Conservation (phyloP, 2,329 filamentous ascomycete genomes). For the Tolypocladium inflatum region DNA sequence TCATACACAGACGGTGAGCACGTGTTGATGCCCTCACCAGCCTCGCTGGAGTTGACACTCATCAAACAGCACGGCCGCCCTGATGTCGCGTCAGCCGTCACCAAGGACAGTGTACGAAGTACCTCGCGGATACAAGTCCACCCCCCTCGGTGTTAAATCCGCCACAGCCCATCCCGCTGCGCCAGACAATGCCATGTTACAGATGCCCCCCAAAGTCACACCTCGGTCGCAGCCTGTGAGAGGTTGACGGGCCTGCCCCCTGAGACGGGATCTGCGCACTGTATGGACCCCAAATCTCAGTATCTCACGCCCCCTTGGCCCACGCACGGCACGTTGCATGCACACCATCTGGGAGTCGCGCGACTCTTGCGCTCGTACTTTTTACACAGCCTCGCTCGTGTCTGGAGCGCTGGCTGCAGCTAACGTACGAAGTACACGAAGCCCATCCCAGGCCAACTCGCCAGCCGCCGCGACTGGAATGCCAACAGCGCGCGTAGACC, state of each 20-base stretch:
- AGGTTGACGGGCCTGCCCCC: background rate
- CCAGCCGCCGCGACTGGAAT: background rate
- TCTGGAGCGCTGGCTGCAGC: background rate
- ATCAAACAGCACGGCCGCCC: too few species aligned
- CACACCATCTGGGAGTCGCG: background rate
- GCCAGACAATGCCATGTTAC: background rate
- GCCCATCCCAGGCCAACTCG: too few species aligned
- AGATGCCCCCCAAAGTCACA: background rate
- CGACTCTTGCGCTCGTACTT: background rate
- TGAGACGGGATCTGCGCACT: background rate
- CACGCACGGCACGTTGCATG: background rate
- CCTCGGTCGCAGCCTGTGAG: background rate
- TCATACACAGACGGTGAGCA: too few species aligned
- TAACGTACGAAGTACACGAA: background rate
- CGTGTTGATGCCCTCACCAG: too few species aligned
- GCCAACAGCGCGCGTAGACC: background rate
- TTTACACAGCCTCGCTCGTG: background rate
- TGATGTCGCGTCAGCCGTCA: too few species aligned
- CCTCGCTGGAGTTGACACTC: too few species aligned
- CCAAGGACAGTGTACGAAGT: too few species aligned
- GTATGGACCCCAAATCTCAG: background rate
- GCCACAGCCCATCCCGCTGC: background rate
- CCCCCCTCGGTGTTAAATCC: too few species aligned
- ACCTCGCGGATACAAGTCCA: too few species aligned
- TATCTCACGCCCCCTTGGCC: background rate